These are phyloP conservation scores for Pichia sp. DNA, from an alignment of 1,139 yeast genomes.

Conservation along the genomic window DNA sequence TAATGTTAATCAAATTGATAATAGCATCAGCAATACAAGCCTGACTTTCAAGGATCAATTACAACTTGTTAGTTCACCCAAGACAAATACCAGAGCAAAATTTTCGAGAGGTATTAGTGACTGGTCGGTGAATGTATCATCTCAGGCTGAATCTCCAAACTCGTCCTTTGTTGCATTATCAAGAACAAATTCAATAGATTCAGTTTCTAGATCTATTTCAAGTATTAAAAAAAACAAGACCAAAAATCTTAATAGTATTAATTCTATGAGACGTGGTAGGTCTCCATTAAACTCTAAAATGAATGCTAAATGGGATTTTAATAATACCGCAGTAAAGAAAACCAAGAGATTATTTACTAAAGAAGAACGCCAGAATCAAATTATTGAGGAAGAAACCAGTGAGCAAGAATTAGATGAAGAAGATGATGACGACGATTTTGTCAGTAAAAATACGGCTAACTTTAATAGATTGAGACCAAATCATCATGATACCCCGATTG, in stretches of 20 bases:
- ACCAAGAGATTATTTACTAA: conserved; percentile 27
- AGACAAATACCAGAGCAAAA: conserved; percentile 17
- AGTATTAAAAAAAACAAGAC: conserved; percentile 19
- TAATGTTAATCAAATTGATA: no score
- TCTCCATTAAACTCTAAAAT: conserved; percentile 32
- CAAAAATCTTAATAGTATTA: conserved; percentile 19
- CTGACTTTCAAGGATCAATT: no score
- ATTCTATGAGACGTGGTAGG: conserved; percentile 33
- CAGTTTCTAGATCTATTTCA: conserved; percentile 22
- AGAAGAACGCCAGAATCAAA: conserved; percentile 22
- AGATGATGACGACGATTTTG: conserved; percentile 13
- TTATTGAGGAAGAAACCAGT: conserved; percentile 32
- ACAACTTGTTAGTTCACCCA: conserved; percentile 9
- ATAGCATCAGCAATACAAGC: no score
- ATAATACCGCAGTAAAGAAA: conserved; percentile 13
- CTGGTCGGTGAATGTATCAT: conserved; percentile 22
- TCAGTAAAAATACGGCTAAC: neutral
- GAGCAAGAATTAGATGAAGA: conserved; percentile 15
- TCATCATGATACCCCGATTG: neutral
- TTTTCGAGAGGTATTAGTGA: conserved; percentile 28
- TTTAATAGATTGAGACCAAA: neutral
- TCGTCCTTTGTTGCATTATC: conserved; percentile 29
- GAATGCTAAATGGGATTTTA: conserved; percentile 27
- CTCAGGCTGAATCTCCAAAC: conserved; percentile 28
- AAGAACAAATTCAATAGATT: conserved; percentile 28